Base-by-base conservation (phyloP, 345 rosid species). In the Theobroma cacao region DNA sequence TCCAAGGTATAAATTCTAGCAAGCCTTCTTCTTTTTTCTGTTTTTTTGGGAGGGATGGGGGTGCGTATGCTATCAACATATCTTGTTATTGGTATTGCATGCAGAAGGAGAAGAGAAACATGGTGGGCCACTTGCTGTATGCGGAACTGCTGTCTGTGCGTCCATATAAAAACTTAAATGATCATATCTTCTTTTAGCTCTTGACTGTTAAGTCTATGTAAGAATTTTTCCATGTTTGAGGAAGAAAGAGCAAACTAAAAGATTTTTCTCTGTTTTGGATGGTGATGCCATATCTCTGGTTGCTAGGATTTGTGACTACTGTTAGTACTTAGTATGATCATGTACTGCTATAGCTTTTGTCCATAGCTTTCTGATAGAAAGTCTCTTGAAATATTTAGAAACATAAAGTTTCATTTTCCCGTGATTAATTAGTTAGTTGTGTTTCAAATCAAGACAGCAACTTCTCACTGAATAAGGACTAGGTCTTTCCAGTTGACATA, bases 1-100 rank as follows among this genome's bases (percentile, higher is more conserved):
- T 81, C 61, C 76, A 50, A 76, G 82, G 89, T 88, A 77, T 72
- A 24, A 12, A 38, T 65, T 8, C 47, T 31, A 45, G 34, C 20
- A 22, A n/a, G 7, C 22, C 40, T 3, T 50, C 4, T 67, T 20
- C 7, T 24, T 30, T 20, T 0, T 14, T 2, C 7, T 7, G 4
- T 2, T 62, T 62, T n/a, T 31, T 1, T 61, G 38, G 11, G 67
- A 31, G 41, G 7, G 0, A 17, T 26, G 22, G n/a, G 41, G n/a
- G 8, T 61, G 7, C 4, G 15, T 11, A 62, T 31, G 40, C 41
- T 62, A 15, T 62, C 11, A 15, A 62, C 67, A 31, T 62, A 31
- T 31, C 41, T 62, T 15, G n/a, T 62, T 17, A 33, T 62, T 6
- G 11, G 41, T 62, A 31, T 62, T 14, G 18, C 38, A 61, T 61